phyloP scores from a whole-genome alignment of 768 basidiomycete species.

The Plicaturopsis crispa region DNA sequence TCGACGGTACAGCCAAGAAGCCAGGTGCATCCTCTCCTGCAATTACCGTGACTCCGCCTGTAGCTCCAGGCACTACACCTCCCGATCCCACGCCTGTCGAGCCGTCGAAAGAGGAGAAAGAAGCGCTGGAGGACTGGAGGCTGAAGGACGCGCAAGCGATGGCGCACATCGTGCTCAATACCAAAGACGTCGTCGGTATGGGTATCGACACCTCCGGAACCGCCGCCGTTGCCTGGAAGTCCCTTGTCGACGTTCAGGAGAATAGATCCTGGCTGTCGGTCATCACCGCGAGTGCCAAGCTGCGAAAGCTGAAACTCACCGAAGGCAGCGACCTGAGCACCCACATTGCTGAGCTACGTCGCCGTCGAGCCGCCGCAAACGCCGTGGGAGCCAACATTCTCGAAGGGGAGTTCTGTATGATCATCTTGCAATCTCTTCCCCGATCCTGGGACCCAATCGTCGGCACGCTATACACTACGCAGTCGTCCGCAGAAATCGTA shows the following conservation, averaged over 20 bases:
- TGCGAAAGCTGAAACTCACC: conserved; percentile 4
- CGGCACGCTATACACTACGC: conserved; percentile 7
- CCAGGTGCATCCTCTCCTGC: too few relatives aligned
- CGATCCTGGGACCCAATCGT: conserved; percentile 15
- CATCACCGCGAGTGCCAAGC: conserved; percentile 7
- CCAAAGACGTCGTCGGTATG: conserved; percentile 15
- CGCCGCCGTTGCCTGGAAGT: conserved; percentile 13
- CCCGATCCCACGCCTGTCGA: conserved; percentile 3
- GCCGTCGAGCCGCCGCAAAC: conserved; percentile 7
- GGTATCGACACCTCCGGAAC: conserved; percentile 15
- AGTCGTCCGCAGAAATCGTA: conserved; percentile 4
- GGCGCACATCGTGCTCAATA: conserved; percentile 13
- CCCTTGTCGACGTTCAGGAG: conserved; percentile 11
- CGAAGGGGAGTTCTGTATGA: conserved; percentile 12
- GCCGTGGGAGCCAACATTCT: conserved; percentile 8
- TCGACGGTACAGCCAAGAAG: conserved; percentile 4
- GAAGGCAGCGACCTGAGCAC: conserved; percentile 9
- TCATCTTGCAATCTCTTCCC: conserved; percentile 14
- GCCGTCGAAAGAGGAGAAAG: too few relatives aligned
- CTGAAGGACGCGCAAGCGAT: conserved; percentile 12
- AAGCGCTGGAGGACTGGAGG: conserved; percentile 14
- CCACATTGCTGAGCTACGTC: conserved; percentile 9
- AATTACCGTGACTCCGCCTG: too few relatives aligned
- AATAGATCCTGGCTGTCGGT: conserved; percentile 7
- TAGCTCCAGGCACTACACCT: background rate